These are phyloP conservation scores for Amborella trichopoda DNA, from an alignment of 164 flowering plant species.

Conservation along the genomic window DNA sequence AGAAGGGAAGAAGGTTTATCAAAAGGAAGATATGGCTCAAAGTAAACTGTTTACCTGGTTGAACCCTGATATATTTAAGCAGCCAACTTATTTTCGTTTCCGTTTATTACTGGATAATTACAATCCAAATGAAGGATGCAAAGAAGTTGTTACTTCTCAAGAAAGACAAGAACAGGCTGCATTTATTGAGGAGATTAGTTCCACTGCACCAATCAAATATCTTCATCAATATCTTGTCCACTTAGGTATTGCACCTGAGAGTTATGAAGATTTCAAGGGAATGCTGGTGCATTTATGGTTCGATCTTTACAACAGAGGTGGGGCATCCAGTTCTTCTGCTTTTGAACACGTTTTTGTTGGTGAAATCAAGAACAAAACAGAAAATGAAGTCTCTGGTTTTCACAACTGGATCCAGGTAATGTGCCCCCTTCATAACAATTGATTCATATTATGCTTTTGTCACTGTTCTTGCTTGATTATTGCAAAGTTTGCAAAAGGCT, in stretches of 20 bases:
- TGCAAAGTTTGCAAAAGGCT: no score
- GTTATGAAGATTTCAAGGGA: slow-evolving; percentile 53
- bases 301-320: slow-evolving; percentile 77
- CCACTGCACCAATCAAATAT: slow-evolving; percentile 88
- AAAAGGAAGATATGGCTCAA: slow-evolving; percentile 72
- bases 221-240: slow-evolving; percentile 64
- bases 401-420: slow-evolving; percentile 95
- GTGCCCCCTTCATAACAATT: neutral
- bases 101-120: slow-evolving; percentile 85
- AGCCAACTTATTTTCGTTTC: slow-evolving; percentile 76
- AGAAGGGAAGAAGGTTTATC: slow-evolving; percentile 76
- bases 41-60: slow-evolving; percentile 62
- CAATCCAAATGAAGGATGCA: slow-evolving; percentile 70
- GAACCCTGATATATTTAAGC: slow-evolving; percentile 48
- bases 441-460: no score
- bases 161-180: slow-evolving; percentile 87
- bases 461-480: no score
- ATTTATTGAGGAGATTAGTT: slow-evolving; percentile 85
- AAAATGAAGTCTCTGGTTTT: slow-evolving; percentile 79
- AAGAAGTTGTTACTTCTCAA: slow-evolving; percentile 63
- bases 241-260: slow-evolving; percentile 38
- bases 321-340: slow-evolving; percentile 76
- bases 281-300: slow-evolving; percentile 72
- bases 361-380: slow-evolving; percentile 71
- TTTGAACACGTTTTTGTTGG: slow-evolving; percentile 99